Percentiles rank a stretch among this genome's conserved stretches.
phyloP scores from a whole-genome alignment of 2,329 filamentous ascomycete species.

The Phialophora chinensis region DNA sequence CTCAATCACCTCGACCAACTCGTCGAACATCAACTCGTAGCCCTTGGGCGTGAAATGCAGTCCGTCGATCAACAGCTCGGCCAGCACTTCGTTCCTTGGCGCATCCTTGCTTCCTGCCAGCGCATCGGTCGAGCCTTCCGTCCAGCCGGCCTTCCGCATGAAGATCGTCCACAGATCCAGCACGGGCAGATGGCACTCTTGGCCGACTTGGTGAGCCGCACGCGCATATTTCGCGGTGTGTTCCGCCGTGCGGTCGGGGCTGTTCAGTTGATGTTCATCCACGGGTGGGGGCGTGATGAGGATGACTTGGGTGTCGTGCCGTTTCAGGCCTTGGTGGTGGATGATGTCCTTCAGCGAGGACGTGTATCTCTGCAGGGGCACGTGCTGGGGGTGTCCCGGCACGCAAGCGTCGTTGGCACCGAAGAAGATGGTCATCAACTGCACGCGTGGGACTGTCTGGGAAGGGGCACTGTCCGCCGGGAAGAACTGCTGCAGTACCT shows the following conservation, averaged over 20 bases:
- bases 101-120: constrained; percentile 64
- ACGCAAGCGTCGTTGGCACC: constrained; percentile 90
- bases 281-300: constrained; percentile 79
- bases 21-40: constrained; percentile 62
- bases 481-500: constrained; percentile 33
- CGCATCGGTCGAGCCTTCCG: constrained; percentile 50
- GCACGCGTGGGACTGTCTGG: constrained; percentile 14
- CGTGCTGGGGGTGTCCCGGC: constrained; percentile 71
- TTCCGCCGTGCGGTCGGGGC: constrained; percentile 64
- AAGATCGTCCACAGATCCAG: constrained; percentile 82
- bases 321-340: constrained; percentile 70
- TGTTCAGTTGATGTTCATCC: constrained; percentile 71
- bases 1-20: constrained; percentile 59
- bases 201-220: constrained; percentile 69
- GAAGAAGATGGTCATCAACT: constrained; percentile 70
- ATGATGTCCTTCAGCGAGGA: constrained; percentile 74
- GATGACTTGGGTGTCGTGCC: constrained; percentile 77
- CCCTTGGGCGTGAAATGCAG: constrained; percentile 64
- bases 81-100: constrained; percentile 59
- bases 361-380: constrained; percentile 77
- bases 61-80: constrained; percentile 46
- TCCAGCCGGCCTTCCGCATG: constrained; percentile 68
- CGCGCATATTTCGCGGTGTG: constrained; percentile 68
- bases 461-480: constrained; percentile 14
- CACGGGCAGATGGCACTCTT: constrained; percentile 63